Base-by-base conservation (phyloP, 306 rosid genomes). In the Quercus ilex region DNA sequence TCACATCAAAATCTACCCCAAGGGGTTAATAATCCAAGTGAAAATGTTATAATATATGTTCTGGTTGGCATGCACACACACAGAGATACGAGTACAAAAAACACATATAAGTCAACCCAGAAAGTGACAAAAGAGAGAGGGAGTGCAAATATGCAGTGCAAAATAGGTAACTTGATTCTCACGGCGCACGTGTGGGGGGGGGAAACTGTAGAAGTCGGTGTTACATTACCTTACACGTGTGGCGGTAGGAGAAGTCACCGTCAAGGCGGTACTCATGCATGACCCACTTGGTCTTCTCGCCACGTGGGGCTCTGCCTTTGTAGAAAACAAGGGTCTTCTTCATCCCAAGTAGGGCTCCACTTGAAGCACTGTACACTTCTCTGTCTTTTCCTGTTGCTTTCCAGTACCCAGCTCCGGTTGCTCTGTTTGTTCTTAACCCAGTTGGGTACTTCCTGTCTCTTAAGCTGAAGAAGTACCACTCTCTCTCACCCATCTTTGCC, bases 251-350 rank as follows among this genome's bases (percentile, higher is more conserved):
- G 53, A 89, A 85, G 84, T 86, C 74, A 59, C 77, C 86, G 73
- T 91, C 87, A 68, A 93, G 90, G 71, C 94, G 96, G 87, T 89
- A 93, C 87, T 93, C 97, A 14, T 93, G 97, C 98, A 93, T 93
- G 78, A 93, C 94, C 98, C 98, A 93, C 84, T 88, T 87, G 83
- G 98, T 93, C 83, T 90, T 91, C 73, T 88, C 82, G 14, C 98
- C 98, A 2, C 92, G 87, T 0, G 97, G 98, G 55, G 98, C 96
- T 77, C 94, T 86, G 15, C 98, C 98, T 69, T 80, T 91, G 93
- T 93, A 93, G 83, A 93, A 93, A 33, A 93, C 98, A 3, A 91
- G 92, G 4, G 98, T 93, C 83, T 93, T 93, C 92, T 93, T 93
- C 96, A 93, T 86, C 1, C 98, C 98, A 12, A 93, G 81, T 7